These are phyloP conservation scores for Schizophyllum commune DNA, from an alignment of 1,284 basidiomycete genomes.

Conservation along the genomic window DNA sequence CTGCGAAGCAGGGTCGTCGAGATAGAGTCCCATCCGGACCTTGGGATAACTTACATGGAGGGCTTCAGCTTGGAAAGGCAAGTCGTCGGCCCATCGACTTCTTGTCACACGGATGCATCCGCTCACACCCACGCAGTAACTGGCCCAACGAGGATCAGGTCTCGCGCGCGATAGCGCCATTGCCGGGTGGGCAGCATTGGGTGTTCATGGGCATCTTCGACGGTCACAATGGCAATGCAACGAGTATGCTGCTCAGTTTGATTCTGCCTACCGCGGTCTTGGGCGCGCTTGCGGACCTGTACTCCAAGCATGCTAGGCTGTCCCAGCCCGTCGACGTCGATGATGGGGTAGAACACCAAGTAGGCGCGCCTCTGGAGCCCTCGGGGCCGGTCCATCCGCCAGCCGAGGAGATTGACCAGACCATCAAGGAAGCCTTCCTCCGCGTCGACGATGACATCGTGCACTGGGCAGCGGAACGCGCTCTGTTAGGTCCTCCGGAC, in stretches of 20 bases:
- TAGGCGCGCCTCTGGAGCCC: no score
- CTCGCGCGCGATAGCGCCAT: not conserved
- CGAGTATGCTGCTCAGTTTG: not conserved
- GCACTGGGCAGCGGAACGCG: not conserved
- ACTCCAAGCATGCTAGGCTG: not conserved
- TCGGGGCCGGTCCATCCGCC: not conserved
- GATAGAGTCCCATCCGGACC: no score
- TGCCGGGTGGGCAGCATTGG: not conserved
- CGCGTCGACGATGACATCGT: constrained; percentile 11
- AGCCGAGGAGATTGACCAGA: constrained; percentile 3
- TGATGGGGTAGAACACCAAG: no score
- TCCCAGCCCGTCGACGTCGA: no score
- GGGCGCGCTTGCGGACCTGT: not conserved
- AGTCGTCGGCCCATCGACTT: no score
- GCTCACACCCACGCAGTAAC: not conserved
- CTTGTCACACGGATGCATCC: no score
- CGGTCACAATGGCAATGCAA: not conserved
- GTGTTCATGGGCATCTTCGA: not conserved
- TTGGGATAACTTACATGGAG: no score
- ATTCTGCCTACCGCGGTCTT: not conserved
- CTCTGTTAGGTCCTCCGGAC: constrained; percentile 1
- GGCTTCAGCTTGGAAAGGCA: no score
- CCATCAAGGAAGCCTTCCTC: constrained; percentile 8
- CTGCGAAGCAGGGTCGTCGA: no score
- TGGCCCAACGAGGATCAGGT: not conserved